Evolutionary conservation across 768 basidiomycete genomes (phyloP), one percentile per base, ranked within the genome.

Genomic region (Strobilomyces echinocephalus): DNA sequence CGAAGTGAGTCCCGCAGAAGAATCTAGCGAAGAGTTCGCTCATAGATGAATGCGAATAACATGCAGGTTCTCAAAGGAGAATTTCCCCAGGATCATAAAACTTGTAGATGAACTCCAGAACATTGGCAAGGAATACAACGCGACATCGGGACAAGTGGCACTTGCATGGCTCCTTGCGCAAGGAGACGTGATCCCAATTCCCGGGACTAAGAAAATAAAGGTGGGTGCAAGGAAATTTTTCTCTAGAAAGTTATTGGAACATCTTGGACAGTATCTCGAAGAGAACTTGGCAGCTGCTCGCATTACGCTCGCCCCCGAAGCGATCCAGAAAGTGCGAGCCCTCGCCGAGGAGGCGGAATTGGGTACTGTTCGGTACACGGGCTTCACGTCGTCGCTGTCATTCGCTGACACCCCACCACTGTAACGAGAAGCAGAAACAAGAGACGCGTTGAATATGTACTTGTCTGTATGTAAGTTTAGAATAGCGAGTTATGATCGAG

Each of bases 11-110:
- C 63, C 63, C 0, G 62, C 61, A 63, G 40, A 53, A 59, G 58
- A 1, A 59, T 41, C 14, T 39, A 33, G 10, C 18, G 44, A 15
- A 10, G 15, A 39, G 24, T 20, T 8, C 42, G 7, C 45, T 51
- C 14, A 35, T 33, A 26, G 21, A 43, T 15, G 11, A 18, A 15
- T 41, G 40, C 14, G 9, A 28, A 52, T 15, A 20, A 21, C 18
- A 4, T 20, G n/a, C 56, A 63, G 66, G 46, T 74, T 52, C 59
- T 71, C 69, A 28, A 60, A 59, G 50, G 75, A 75, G 54, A 79
- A 77, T 61, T 79, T 79, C 61, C 73, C 73, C 0, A 75, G 71
- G 50, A 73, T 78, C 49, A 63, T 77, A 33, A 70, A 68, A 30
- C 45, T 77, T 7, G 70, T 59, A 8, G 63, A 63, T 30, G 63